phyloP scores from a whole-genome alignment of 768 basidiomycete species.

The Boletus reticulatus region DNA sequence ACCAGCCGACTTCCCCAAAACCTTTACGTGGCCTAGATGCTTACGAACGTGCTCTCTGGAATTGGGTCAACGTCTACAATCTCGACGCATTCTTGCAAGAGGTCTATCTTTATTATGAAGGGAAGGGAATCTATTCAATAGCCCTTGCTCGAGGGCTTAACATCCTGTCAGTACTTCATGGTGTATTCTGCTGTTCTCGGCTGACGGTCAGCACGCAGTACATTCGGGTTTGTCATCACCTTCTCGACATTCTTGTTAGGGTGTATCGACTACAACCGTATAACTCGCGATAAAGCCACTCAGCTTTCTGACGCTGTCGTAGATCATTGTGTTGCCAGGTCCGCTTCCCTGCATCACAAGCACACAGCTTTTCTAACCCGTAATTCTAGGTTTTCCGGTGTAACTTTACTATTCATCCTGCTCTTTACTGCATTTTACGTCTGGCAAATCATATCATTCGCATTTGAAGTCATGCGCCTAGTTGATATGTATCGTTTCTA shows the following conservation, averaged over 20 bases:
- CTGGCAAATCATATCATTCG: conserved; percentile 85
- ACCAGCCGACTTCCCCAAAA: conserved; percentile 31
- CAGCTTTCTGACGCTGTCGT: conserved; percentile 82
- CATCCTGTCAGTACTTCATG: conserved; percentile 69
- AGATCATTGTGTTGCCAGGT: conserved; percentile 82
- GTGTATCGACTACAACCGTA: conserved; percentile 88
- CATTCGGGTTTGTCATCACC: conserved; percentile 95
- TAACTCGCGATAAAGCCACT: conserved; percentile 64
- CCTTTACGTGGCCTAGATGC: conserved; percentile 72
- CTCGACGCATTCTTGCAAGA: conserved; percentile 94
- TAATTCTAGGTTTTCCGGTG: conserved; percentile 69
- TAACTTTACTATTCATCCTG: conserved; percentile 80
- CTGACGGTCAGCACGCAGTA: conserved; percentile 53
- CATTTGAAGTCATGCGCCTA: conserved; percentile 70
- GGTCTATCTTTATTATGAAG: conserved; percentile 94
- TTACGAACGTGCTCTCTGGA: conserved; percentile 93
- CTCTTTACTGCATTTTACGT: conserved; percentile 85
- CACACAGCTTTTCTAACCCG: conserved; percentile 14
- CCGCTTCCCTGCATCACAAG: conserved; percentile 22
- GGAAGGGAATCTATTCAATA: conserved; percentile 96
- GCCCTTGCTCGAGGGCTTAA: conserved; percentile 89
- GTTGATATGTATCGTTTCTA: conserved; percentile 96
- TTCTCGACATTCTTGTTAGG: conserved; percentile 96
- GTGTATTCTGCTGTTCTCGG: conserved; percentile 12
- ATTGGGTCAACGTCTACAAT: conserved; percentile 99